These are phyloP conservation scores for Thecaphora frezii DNA, from an alignment of 1,284 basidiomycete species.

Conservation along the genomic window DNA sequence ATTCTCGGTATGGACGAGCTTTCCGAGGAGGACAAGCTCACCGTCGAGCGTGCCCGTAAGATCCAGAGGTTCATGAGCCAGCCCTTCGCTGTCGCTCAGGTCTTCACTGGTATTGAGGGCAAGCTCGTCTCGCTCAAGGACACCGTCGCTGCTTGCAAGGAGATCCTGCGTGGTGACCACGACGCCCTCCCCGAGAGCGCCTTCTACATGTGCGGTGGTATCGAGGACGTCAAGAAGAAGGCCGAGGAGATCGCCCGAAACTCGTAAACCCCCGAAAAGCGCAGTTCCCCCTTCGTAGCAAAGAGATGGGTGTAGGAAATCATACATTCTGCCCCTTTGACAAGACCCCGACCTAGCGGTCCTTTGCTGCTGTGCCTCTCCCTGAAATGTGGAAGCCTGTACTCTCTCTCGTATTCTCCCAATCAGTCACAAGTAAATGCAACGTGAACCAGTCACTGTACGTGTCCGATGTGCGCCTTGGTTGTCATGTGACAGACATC, in stretches of 20 bases:
- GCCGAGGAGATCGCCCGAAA: slow-evolving; percentile 79
- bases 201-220: slow-evolving; percentile 71
- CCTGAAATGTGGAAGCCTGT: no score
- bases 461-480: no score
- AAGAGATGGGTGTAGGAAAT: no score
- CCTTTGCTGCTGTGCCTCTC: no score
- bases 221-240: slow-evolving; percentile 93
- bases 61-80: slow-evolving; percentile 91
- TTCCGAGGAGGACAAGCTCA: slow-evolving; percentile 98
- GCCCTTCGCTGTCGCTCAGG: slow-evolving; percentile 97
- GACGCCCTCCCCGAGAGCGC: slow-evolving; percentile 84
- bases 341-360: no score
- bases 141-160: slow-evolving; percentile 61
- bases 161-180: slow-evolving; percentile 86
- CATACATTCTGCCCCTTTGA: no score
- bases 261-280: slow-evolving; percentile 7
- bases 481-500: no score
- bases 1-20: slow-evolving; percentile 99
- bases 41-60: slow-evolving; percentile 73
- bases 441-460: no score
- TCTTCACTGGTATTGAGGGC: slow-evolving; percentile 98
- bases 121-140: slow-evolving; percentile 74
- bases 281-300: no score
- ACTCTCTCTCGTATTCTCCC: no score
- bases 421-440: no score